Percentiles rank a stretch among this genome's conserved stretches.
Conservation (phyloP, 192 early-diverging fungal species). For the Jimgerdemannia flammicorona region DNA sequence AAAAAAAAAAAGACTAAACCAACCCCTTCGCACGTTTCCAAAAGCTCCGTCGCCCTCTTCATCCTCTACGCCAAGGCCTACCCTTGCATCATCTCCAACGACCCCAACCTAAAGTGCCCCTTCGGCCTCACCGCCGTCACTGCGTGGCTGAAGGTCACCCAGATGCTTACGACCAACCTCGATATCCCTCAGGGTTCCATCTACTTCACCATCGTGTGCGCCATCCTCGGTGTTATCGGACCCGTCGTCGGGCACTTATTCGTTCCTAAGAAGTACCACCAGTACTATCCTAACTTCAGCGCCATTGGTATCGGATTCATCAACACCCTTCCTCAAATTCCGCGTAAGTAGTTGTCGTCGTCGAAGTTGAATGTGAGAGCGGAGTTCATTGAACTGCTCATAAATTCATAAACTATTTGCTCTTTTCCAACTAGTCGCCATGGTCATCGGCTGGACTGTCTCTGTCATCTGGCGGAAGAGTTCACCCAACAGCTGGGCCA, state of each 20-base stretch:
- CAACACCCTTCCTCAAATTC: background rate
- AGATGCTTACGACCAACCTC: slow-evolving; percentile 15
- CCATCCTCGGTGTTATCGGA: slow-evolving; percentile 41
- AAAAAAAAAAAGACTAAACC: too few relatives aligned
- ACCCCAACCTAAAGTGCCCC: slow-evolving; percentile 22
- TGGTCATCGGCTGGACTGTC: slow-evolving; percentile 27
- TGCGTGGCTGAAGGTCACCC: slow-evolving; percentile 31
- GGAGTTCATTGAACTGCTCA: too few relatives aligned
- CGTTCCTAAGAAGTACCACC: slow-evolving; percentile 44
- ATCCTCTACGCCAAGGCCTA: slow-evolving; percentile 59
- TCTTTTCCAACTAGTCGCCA: background rate
- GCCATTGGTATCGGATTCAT: slow-evolving; percentile 44
- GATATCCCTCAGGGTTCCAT: slow-evolving; percentile 33
- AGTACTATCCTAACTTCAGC: slow-evolving; percentile 55
- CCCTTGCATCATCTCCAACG: slow-evolving; percentile 47
- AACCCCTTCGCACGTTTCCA: too few relatives aligned
- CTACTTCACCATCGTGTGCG: slow-evolving; percentile 30
- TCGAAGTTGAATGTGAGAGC: too few relatives aligned
- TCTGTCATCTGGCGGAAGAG: slow-evolving; percentile 54
- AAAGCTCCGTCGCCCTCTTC: slow-evolving; percentile 42
- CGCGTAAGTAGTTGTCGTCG: background rate
- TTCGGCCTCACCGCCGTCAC: slow-evolving; percentile 37
- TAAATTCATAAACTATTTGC: too few relatives aligned
- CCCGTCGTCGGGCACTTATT: slow-evolving; percentile 34
- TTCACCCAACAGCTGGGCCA: slow-evolving; percentile 40